Conservation (phyloP, 148 eudicot species). For the Vaccinium darrowii region DNA sequence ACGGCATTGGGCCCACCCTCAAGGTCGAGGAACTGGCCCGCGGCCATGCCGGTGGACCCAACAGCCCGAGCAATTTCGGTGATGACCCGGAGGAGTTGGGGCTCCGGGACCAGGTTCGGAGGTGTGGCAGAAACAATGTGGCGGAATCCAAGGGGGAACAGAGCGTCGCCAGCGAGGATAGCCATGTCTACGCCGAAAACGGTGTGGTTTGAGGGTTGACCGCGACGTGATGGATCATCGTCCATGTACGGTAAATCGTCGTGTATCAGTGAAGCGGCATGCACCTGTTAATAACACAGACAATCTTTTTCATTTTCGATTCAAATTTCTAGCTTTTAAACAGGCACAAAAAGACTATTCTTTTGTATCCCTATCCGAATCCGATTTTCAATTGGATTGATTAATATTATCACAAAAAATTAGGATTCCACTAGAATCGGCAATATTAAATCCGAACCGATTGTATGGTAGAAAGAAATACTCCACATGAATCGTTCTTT, state of each 20-base stretch:
- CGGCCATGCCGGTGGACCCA: constrained; percentile 97
- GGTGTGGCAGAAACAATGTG: constrained; percentile 87
- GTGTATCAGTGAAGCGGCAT: constrained; percentile 83
- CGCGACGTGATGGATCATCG: constrained; percentile 78
- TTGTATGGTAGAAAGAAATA: no score
- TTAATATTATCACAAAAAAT: no score
- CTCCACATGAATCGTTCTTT: no score
- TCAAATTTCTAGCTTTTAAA: no score
- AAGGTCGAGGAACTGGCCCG: constrained; percentile 83
- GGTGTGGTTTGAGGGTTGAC: constrained; percentile 84
- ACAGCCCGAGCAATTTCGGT: constrained; percentile 83
- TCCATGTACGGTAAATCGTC: constrained; percentile 97
- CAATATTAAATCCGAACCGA: no score
- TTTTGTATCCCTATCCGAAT: no score
- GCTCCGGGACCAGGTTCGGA: constrained; percentile 59
- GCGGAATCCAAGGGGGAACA: constrained; percentile 84
- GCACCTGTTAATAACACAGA: constrained; percentile 49
- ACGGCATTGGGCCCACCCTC: constrained; percentile 70
- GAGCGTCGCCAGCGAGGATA: constrained; percentile 85
- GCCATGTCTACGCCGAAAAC: constrained; percentile 85
- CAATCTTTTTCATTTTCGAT: no score
- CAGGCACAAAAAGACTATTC: no score
- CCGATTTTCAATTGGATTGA: no score
- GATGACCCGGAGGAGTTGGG: constrained; percentile 61
- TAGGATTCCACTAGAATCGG: no score